phyloP scores from a whole-genome alignment of 2,329 filamentous ascomycete species.

The Nothophaeocryptopus gaeumannii region DNA sequence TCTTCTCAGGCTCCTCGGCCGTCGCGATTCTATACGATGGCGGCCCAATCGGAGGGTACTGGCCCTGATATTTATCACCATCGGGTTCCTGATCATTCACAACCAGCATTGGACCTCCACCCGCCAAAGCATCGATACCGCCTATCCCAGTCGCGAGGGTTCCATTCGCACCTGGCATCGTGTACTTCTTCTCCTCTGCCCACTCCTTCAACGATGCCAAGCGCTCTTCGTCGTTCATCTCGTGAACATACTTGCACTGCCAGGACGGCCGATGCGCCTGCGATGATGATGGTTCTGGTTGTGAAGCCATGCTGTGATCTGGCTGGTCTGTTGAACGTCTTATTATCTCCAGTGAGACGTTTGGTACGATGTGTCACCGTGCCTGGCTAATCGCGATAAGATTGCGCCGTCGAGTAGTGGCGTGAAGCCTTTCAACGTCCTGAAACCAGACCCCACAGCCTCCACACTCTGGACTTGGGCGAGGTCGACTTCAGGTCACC shows the following conservation, averaged over 20 bases:
- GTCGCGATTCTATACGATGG: constrained; percentile 18
- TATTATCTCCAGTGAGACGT: no score
- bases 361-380: constrained; percentile 1
- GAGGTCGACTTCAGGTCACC: no score
- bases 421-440: no score
- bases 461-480: no score
- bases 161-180: constrained; percentile 22
- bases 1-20: constrained; percentile 9
- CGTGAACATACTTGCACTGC: constrained; percentile 18
- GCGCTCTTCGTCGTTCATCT: constrained; percentile 25
- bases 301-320: constrained; percentile 1
- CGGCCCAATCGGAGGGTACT: constrained; percentile 22
- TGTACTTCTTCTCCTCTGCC: constrained; percentile 27
- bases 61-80: constrained; percentile 16
- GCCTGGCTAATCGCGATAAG: constrained; percentile 2
- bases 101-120: constrained; percentile 13
- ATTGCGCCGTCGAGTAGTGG: no score
- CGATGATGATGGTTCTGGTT: constrained; percentile 1
- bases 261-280: constrained; percentile 2
- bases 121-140: constrained; percentile 16
- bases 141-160: constrained; percentile 14
- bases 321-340: no score
- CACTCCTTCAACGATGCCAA: constrained; percentile 21
- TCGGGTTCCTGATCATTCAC: neutral
- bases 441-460: no score